Evolutionary conservation across 306 rosid genomes (phyloP), one percentile per base, ranked within the genome.

Genomic region (Castanea mollissima): DNA sequence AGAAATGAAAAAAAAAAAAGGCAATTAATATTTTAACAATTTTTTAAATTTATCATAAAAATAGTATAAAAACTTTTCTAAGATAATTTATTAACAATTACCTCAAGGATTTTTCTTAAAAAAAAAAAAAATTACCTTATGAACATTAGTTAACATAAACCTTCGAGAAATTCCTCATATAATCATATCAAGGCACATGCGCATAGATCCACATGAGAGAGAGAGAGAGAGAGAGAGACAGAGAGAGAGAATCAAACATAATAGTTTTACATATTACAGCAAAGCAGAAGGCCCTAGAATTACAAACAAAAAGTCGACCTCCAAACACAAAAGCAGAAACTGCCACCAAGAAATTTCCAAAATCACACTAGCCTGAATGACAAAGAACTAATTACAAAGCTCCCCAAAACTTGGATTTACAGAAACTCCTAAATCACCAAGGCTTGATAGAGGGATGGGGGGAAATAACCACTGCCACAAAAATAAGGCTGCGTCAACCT

Each of bases 401-500:
- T 23, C 65, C 81, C 79, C 76, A 52, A 75, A 89, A 91, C 80
- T 77, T 78, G 88, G 82, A 83, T 87, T 80, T 80, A 87, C 87
- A 88, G 82, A 78, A 78, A 86, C 86, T 76, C 91, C 86, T 79
- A 83, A 87, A 87, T 82, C 78, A 80, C 68, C 71, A 75, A 64
- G 55, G 80, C 74, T 80, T 80, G 83, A 77, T 74, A 81, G 87
- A 81, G 76, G 81, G 80, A 76, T 78, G 83, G 58, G 20, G 29
- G 44, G 32, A 73, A 76, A 64, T 18, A n/a, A 51, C 20, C 20
- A 55, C 84, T 82, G 73, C 81, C 86, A 71, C 71, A 82, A 84
- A 83, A 82, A 87, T 18, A 84, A 57, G 83, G 86, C 77, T 64
- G 84, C 80, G 74, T 75, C 82, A 82, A 79, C 82, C 80, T 76